Evolutionary conservation across 2,329 filamentous ascomycete species (phyloP).

Genomic region (Epichloe typhina): DNA sequence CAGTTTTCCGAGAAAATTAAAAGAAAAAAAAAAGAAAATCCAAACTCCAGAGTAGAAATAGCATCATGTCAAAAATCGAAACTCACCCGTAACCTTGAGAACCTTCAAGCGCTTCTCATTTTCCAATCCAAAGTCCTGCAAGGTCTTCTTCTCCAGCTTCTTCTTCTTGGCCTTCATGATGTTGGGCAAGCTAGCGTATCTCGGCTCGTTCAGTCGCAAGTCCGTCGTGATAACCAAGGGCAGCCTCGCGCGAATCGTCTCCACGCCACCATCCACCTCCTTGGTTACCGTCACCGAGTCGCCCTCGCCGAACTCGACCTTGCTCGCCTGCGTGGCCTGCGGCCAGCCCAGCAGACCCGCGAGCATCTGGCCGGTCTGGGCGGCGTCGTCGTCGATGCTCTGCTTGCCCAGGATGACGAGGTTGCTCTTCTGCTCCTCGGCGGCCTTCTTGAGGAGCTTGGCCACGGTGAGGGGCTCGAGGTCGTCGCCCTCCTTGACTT

Average conservation of each 20-base stretch:
- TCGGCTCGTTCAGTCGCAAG: constrained; percentile 82
- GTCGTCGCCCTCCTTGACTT: constrained; percentile 59
- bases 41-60: background rate
- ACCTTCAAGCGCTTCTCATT: constrained; percentile 69
- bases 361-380: constrained; percentile 96
- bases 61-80: background rate
- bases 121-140: constrained; percentile 71
- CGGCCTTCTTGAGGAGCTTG: constrained; percentile 72
- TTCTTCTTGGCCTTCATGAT: constrained; percentile 99
- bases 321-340: constrained; percentile 86
- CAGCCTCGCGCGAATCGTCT: constrained; percentile 74
- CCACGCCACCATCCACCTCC: constrained; percentile 91
- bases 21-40: background rate
- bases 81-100: constrained; percentile 69
- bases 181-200: constrained; percentile 90
- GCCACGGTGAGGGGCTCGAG: constrained; percentile 86
- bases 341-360: constrained; percentile 84
- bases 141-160: constrained; percentile 81
- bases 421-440: constrained; percentile 76
- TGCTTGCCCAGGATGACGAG: constrained; percentile 93
- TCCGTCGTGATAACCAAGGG: constrained; percentile 94
- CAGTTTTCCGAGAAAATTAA: background rate
- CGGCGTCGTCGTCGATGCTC: constrained; percentile 92
- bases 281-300: constrained; percentile 65
- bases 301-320: constrained; percentile 61